These are phyloP conservation scores for Curvularia sp. DNA, from an alignment of 2,329 filamentous ascomycete species.

Conservation along the genomic window DNA sequence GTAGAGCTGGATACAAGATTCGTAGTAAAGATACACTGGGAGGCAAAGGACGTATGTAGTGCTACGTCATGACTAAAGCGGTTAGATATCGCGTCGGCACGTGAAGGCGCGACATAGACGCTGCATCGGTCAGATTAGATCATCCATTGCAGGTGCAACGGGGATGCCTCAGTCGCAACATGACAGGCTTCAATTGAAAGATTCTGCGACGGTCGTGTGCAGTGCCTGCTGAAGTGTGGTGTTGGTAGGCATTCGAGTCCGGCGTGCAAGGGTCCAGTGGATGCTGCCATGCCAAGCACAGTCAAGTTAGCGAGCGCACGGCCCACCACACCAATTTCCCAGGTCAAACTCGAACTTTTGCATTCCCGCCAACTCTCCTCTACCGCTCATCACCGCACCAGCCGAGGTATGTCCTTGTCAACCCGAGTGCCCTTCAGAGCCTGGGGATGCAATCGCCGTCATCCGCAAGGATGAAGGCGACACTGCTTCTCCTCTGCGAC, in stretches of 20 bases:
- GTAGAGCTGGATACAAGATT: slow-evolving; percentile 3
- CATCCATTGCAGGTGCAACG: not conserved
- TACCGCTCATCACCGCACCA: slow-evolving; percentile 34
- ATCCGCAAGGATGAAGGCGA: slow-evolving; percentile 46
- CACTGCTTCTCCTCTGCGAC: slow-evolving; percentile 56
- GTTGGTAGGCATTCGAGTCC: slow-evolving; percentile 1
- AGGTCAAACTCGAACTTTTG: slow-evolving; percentile 36
- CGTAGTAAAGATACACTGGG: slow-evolving; percentile 10
- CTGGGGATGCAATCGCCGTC: slow-evolving; percentile 54
- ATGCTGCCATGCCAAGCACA: slow-evolving; percentile 20
- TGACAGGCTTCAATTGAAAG: not conserved
- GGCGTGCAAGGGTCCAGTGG: slow-evolving; percentile 14
- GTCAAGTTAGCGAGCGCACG: slow-evolving; percentile 30
- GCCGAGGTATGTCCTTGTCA: slow-evolving; percentile 48
- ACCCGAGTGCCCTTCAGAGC: slow-evolving; percentile 60
- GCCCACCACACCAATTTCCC: slow-evolving; percentile 31
- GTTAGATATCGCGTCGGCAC: slow-evolving; percentile 32
- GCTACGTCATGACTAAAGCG: slow-evolving; percentile 46
- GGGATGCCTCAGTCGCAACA: not conserved
- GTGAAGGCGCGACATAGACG: slow-evolving; percentile 23
- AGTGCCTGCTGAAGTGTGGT: slow-evolving; percentile 10
- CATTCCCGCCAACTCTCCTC: slow-evolving; percentile 24
- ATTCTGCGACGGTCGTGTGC: not conserved
- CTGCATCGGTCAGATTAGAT: not conserved
- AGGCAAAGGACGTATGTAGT: slow-evolving; percentile 28